Percentiles rank a stretch among this genome's conserved stretches.
Evolutionary conservation across 306 rosid species (phyloP).

Genomic region (Argentina anserina): DNA sequence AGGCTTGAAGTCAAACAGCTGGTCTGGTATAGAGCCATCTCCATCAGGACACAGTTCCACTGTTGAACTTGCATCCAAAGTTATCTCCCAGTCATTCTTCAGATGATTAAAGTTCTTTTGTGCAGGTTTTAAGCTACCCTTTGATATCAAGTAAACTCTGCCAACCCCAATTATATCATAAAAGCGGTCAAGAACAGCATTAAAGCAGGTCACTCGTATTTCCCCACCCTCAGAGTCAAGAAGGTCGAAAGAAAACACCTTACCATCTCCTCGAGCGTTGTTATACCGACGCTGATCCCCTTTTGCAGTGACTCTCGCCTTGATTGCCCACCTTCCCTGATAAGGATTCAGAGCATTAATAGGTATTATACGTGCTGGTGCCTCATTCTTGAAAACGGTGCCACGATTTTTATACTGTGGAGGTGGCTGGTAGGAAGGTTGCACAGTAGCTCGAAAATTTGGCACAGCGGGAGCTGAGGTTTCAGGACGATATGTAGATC

Average conservation of each 20-base stretch:
- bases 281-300: constrained; percentile 95
- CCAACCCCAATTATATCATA: constrained; percentile 77
- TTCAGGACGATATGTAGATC: constrained; percentile 65
- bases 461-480: constrained; percentile 17
- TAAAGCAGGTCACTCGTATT: constrained; percentile 90
- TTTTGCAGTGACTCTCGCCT: constrained; percentile 94
- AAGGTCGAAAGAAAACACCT: constrained; percentile 93
- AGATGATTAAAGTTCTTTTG: constrained; percentile 91
- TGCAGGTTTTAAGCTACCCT: constrained; percentile 90
- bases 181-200: constrained; percentile 91
- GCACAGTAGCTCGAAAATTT: constrained; percentile 69
- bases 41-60: constrained; percentile 85
- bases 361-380: constrained; percentile 85
- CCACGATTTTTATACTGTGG: constrained; percentile 73
- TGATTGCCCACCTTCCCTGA: constrained; percentile 97
- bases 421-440: constrained; percentile 83
- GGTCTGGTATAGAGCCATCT: constrained; percentile 87
- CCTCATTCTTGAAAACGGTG: constrained; percentile 81
- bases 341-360: constrained; percentile 88
- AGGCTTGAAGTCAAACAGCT: constrained; percentile 78
- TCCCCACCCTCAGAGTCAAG: constrained; percentile 98
- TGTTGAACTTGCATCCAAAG: constrained; percentile 69
- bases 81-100: constrained; percentile 94
- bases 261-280: constrained; percentile 96
- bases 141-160: constrained; percentile 85